Conservation (phyloP, 352 stramenopile genomes). For the Phytophthora citrophthora region DNA sequence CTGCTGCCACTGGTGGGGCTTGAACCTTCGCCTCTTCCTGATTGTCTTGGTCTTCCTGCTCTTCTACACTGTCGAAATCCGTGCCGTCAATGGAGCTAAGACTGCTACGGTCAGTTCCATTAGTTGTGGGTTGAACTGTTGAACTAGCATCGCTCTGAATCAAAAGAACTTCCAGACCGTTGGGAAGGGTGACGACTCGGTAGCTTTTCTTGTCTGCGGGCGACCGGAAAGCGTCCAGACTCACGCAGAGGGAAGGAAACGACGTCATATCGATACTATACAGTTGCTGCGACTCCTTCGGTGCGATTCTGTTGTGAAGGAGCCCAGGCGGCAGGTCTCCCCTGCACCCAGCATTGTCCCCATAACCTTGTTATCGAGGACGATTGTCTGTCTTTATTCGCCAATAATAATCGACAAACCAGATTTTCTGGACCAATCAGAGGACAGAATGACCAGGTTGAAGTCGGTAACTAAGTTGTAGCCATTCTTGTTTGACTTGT, state of each 20-base stretch:
- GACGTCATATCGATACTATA: conserved; percentile 1
- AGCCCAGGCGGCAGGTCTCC: not conserved
- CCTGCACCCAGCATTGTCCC: conserved; percentile 16
- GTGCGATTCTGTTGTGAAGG: conserved; percentile 7
- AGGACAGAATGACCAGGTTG: not conserved
- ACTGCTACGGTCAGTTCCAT: conserved; percentile 6
- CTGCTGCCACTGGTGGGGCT: conserved; percentile 44
- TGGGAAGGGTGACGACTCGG: conserved; percentile 63
- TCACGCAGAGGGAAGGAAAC: conserved; percentile 11
- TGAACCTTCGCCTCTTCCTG: conserved; percentile 8
- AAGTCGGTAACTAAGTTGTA: not conserved
- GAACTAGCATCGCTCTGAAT: conserved; percentile 50
- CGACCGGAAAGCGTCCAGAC: conserved; percentile 60
- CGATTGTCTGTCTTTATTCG: conserved; percentile 10
- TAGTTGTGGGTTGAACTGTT: not conserved
- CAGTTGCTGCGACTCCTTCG: not conserved
- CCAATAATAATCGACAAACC: conserved; percentile 6
- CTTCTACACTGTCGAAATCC: conserved; percentile 22
- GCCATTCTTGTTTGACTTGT: conserved; percentile 20
- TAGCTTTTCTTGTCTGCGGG: conserved; percentile 78
- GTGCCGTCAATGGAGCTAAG: conserved; percentile 20
- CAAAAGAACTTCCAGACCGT: conserved; percentile 71
- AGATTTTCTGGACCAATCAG: conserved; percentile 17
- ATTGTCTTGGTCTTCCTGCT: conserved; percentile 10
- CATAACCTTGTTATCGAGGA: conserved; percentile 14